Conservation (phyloP, 2,329 filamentous ascomycete species). For the Scorias spongiosa region DNA sequence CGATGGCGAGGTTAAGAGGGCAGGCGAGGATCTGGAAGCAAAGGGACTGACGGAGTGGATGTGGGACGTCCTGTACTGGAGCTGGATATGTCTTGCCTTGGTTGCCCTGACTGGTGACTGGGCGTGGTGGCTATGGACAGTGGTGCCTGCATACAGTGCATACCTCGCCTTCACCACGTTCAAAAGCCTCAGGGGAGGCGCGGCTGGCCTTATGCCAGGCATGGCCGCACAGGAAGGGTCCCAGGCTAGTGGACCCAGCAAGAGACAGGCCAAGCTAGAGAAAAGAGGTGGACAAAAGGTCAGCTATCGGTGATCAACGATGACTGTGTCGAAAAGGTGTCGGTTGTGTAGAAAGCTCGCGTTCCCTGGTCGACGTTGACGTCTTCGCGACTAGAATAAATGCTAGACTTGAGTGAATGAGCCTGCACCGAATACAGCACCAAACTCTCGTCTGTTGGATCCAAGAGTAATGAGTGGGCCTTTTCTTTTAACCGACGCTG, state of each 20-base stretch:
- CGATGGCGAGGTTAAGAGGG: conserved; percentile 45
- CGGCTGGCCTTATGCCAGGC: conserved; percentile 26
- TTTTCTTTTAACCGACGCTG: too few relatives aligned
- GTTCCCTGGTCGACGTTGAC: too few relatives aligned
- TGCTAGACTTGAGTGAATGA: too few relatives aligned
- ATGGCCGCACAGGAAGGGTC: conserved; percentile 9
- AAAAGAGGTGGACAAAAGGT: conserved; percentile 36
- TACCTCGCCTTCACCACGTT: conserved; percentile 33
- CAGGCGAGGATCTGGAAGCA: conserved; percentile 79
- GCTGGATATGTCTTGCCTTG: conserved; percentile 61
- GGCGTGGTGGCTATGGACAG: conserved; percentile 49
- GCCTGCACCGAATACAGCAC: too few relatives aligned
- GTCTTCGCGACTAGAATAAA: too few relatives aligned
- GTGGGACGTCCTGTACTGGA: conserved; percentile 95
- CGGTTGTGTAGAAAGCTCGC: too few relatives aligned
- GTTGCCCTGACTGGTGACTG: conserved; percentile 69
- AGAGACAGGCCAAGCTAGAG: conserved; percentile 36
- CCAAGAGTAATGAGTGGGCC: too few relatives aligned
- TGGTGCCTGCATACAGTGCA: conserved; percentile 30
- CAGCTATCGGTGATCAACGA: conserved; percentile 25
- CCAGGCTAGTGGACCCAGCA: conserved; percentile 25
- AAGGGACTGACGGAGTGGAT: conserved; percentile 90
- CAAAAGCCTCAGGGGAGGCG: conserved; percentile 27
- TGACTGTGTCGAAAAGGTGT: neutral
- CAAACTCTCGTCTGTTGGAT: too few relatives aligned